Base-by-base conservation (phyloP, 2,329 filamentous ascomycete species). In the Harringtonia lauricola region DNA sequence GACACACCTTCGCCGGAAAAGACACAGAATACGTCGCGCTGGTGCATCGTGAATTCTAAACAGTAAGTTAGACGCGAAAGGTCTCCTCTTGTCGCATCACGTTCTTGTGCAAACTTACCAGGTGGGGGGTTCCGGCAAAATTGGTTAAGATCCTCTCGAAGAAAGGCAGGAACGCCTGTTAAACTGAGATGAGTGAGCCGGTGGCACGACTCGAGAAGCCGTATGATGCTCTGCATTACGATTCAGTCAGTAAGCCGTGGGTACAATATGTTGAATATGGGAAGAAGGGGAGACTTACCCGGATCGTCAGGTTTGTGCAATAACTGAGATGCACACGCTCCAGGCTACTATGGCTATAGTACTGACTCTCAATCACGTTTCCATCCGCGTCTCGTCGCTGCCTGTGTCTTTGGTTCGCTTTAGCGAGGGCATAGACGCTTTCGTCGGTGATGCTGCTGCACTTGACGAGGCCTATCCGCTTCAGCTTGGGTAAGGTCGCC, bases 281-380 rank as follows among this genome's bases (percentile, higher is more conserved):
- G 2, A 24, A 10, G 15, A 34, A n/a, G 45, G 14, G 3, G 6
- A 14, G 43, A 67, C 79, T 62, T 72, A 92, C 89, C 62, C 78
- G 75, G 41, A 95, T 71, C 1, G 84, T 92, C 42, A 98, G 65
- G 51, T 86, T 83, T 34, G 85, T 79, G 64, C 92, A 98, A 60
- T 98, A 96, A 62, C 89, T 95, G 33, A 98, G 72, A 68, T 98
- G 92, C 10, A 98, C 92, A 53, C 92, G 76, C 66, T 98, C 92
- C 22, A 98, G 67, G 55, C 83, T 89, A 46, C 73, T 72, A 18
- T 70, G 70, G 46, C 70, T 68, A 42, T 67, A 78, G 50, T 67
- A 76, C 53, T 72, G 76, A 53, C 67, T 71, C 39, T 60, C 67
- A 48, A 66, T 61, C 45, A 60, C 63, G 54, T 66, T 65, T 9